phyloP scores from a whole-genome alignment of 306 rosid genomes.

The Cucumis melo region DNA sequence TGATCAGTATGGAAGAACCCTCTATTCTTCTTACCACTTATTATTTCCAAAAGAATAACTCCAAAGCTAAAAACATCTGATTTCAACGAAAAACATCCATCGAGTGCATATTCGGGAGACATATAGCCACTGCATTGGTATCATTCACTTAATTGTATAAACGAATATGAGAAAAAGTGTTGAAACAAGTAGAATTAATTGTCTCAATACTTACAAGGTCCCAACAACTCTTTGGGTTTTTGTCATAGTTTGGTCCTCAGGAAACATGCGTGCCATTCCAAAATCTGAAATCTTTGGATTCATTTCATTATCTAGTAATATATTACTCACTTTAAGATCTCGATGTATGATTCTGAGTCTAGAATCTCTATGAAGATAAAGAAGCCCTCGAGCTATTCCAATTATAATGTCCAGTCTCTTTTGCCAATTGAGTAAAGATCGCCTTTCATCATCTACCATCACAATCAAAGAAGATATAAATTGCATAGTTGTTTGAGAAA shows the following conservation, averaged over 20 bases:
- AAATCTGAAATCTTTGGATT: conserved; percentile 34
- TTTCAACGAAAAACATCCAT: conserved; percentile 19
- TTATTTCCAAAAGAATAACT: conserved; percentile 31
- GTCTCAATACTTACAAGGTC: conserved; percentile 21
- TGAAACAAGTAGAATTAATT: not conserved
- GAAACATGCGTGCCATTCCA: conserved; percentile 31
- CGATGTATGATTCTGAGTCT: conserved; percentile 57
- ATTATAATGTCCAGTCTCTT: conserved; percentile 28
- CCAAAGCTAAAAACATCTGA: conserved; percentile 42
- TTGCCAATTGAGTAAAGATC: conserved; percentile 26
- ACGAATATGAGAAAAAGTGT: not conserved
- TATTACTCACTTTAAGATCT: conserved; percentile 25
- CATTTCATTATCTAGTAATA: conserved; percentile 25
- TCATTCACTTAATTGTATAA: too few relatives aligned
- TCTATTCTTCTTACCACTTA: conserved; percentile 31
- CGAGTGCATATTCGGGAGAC: conserved; percentile 22
- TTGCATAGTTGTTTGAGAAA: not conserved
- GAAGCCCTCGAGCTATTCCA: conserved; percentile 43
- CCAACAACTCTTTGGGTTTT: conserved; percentile 28
- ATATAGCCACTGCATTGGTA: conserved; percentile 18
- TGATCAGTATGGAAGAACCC: conserved; percentile 10
- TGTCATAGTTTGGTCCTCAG: conserved; percentile 12
- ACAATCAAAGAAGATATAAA: not conserved
- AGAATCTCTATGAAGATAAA: conserved; percentile 47
- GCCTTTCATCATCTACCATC: conserved; percentile 24